Percentiles rank a stretch among this genome's conserved stretches.
Conservation (phyloP, 106 monocot genomes). For the Posidonia australis region DNA sequence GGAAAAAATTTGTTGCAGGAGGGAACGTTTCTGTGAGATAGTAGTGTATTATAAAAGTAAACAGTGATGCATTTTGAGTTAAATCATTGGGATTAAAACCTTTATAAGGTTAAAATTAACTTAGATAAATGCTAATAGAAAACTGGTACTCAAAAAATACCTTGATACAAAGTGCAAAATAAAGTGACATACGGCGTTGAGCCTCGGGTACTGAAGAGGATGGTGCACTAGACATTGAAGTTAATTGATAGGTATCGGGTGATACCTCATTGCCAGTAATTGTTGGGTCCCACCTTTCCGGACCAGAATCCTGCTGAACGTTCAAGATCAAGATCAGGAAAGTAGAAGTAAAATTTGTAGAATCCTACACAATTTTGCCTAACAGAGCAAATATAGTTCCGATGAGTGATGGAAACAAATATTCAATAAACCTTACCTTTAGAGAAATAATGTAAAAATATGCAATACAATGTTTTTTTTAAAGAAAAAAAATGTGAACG, state of each 20-base stretch:
- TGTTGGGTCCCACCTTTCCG: conserved; percentile 16
- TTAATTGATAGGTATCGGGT: conserved; percentile 17
- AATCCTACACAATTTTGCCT: not conserved
- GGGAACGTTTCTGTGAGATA: conserved; percentile 68
- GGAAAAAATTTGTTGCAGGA: conserved; percentile 61
- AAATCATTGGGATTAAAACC: too few relatives aligned
- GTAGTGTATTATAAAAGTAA: not conserved
- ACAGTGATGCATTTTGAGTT: not conserved
- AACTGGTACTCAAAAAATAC: conserved; percentile 16
- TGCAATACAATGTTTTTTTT: too few relatives aligned
- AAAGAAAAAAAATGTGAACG: too few relatives aligned
- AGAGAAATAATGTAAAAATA: too few relatives aligned
- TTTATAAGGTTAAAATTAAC: too few relatives aligned
- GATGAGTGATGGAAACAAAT: too few relatives aligned
- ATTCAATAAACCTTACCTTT: too few relatives aligned
- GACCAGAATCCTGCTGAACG: conserved; percentile 9
- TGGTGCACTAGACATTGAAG: conserved; percentile 9
- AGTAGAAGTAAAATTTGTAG: not conserved
- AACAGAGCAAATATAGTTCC: too few relatives aligned
- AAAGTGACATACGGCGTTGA: conserved; percentile 75
- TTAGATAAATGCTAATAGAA: not conserved
- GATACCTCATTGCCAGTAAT: conserved; percentile 10
- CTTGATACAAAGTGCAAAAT: conserved; percentile 97
- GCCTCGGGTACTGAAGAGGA: conserved; percentile 45
- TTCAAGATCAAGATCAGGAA: not conserved